Conservation (phyloP, 2,329 filamentous ascomycete species). For the Xylaria sp. region DNA sequence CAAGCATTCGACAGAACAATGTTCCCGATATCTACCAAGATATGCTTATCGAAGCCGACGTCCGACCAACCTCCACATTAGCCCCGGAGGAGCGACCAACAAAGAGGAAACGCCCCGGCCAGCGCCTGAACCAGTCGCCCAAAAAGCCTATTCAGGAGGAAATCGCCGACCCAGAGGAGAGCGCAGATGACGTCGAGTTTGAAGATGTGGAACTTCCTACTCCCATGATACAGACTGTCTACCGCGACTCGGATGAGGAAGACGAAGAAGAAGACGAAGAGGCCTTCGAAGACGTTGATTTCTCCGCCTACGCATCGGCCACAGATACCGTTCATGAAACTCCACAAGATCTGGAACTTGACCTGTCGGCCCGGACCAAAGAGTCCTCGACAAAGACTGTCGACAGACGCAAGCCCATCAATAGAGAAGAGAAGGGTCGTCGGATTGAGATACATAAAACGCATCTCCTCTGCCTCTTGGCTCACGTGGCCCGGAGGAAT, state of each 20-base stretch:
- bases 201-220: conserved; percentile 61
- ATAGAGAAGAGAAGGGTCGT: conserved; percentile 61
- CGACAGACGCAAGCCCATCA: conserved; percentile 63
- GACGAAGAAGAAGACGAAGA: conserved; percentile 53
- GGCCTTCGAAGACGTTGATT: conserved; percentile 61
- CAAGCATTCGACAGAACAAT: conserved; percentile 39
- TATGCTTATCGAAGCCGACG: conserved; percentile 62
- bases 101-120: conserved; percentile 54
- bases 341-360: conserved; percentile 59
- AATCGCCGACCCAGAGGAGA: background rate
- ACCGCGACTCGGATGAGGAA: conserved; percentile 59
- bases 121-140: conserved; percentile 36
- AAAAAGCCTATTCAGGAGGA: conserved; percentile 1
- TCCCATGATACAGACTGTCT: conserved; percentile 62
- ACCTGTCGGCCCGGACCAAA: conserved; percentile 60
- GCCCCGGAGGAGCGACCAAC: conserved; percentile 52
- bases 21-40: conserved; percentile 58
- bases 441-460: conserved; percentile 85
- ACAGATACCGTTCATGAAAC: conserved; percentile 39
- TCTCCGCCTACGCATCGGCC: conserved; percentile 47
- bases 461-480: conserved; percentile 84
- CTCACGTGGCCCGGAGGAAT: conserved; percentile 81
- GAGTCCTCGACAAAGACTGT: conserved; percentile 45
- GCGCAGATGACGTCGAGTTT: conserved; percentile 54
- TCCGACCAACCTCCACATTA: conserved; percentile 46